Percentiles rank a stretch among this genome's conserved stretches.
Evolutionary conservation across 208 protist genomes (phyloP).

Genomic region (Acanthamoeba sp.): DNA sequence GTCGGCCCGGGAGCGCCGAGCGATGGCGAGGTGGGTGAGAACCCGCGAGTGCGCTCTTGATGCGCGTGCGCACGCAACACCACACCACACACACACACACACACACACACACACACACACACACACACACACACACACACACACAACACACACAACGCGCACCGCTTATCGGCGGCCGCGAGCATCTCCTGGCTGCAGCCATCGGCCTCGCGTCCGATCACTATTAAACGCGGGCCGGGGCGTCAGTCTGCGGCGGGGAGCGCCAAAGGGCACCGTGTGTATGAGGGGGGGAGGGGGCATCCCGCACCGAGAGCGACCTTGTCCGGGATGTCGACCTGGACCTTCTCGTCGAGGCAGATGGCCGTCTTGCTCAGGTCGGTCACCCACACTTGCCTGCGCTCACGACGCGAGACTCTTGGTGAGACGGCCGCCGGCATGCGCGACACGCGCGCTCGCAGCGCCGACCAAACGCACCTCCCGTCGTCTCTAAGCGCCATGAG

Average conservation of each 20-base stretch:
- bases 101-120: no score
- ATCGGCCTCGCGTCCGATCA: constrained; percentile 43
- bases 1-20: no score
- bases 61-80: no score
- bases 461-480: background rate
- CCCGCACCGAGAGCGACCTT: background rate
- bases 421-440: no score
- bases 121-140: background rate
- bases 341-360: constrained; percentile 41
- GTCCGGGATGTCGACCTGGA: background rate
- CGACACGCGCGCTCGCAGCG: no score
- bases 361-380: constrained; percentile 27
- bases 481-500: background rate
- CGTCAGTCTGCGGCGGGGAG: background rate
- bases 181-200: constrained; percentile 62
- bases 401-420: no score
- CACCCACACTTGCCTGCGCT: constrained; percentile 9
- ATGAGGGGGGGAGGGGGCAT: background rate
- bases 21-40: no score
- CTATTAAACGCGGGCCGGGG: background rate
- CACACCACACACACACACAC: no score
- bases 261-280: background rate
- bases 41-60: no score
- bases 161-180: background rate
- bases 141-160: background rate